Base-by-base conservation (phyloP, 306 rosid genomes). In the Echinosophora koreensis region DNA sequence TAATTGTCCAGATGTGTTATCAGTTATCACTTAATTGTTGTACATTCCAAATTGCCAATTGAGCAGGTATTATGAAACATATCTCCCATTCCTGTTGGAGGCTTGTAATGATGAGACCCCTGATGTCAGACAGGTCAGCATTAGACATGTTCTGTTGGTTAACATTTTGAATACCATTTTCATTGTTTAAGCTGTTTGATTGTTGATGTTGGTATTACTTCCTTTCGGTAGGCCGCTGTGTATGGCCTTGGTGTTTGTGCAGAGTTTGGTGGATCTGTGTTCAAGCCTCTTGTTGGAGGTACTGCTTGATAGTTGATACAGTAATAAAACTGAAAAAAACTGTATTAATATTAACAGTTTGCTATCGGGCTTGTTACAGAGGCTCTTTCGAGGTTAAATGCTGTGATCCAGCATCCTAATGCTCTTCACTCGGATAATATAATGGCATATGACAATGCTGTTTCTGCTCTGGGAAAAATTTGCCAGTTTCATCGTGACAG, bases 211-310 rank as follows among this genome's bases (percentile, higher is more conserved):
- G 64, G 46, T 37, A 2, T 73, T 30, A 67, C 22, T 50, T 63
- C 41, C 6, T 62, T 66, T 84, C 63, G 86, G 70, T 84, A 93
- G 99, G 98, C 98, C 28, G 98, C 99, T 54, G 96, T 96, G 39
- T 96, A 96, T 84, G 99, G 99, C 74, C 96, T 96, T 8, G 99
- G 98, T 80, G 99, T 96, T 46, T 96, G 99, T 85, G 96, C 96
- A 5, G 99, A 93, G 86, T 96, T 77, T 76, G 99, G 99, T 37
- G 99, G 96, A 77, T 77, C 94, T 44, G 92, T 88, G 50, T 86
- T 96, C 72, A 96, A 87, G 80, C 98, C 92, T 66, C 90, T 96
- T 8, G 90, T 96, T 73, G 94, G 96, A 79, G 96, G 99, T 96
- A 78, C 68, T 58, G 41, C 64, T 76, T 28, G 77, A 67, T 59